A percentile compares a stretch with the other conserved stretches of the same genome.
These are phyloP conservation scores for Ganoderma lucidum DNA, from an alignment of 1,284 basidiomycete species.

Conservation along the genomic window DNA sequence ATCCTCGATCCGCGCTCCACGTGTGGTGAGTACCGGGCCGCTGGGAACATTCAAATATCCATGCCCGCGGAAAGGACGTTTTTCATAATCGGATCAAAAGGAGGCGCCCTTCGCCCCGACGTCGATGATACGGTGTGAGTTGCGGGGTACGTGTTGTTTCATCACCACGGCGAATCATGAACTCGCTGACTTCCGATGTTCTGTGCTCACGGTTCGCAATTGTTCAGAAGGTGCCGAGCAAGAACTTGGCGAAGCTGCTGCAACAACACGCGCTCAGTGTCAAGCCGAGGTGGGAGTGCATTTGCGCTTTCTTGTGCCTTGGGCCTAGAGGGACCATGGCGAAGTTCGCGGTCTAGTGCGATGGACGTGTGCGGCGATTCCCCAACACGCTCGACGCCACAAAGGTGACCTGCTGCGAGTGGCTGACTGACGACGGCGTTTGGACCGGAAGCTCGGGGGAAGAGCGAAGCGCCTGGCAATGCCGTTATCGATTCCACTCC, in stretches of 20 bases:
- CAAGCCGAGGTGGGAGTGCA: not conserved
- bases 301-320: not conserved
- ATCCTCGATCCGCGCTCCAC: not conserved
- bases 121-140: not conserved
- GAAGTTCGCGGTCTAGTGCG: not conserved
- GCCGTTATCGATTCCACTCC: constrained; percentile 2
- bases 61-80: not conserved
- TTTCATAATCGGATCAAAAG: not conserved
- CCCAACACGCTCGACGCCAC: constrained; percentile 8
- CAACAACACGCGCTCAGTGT: not conserved
- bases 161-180: not conserved
- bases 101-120: constrained; percentile 1
- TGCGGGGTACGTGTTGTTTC: not conserved
- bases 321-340: not conserved
- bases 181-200: constrained; percentile 1
- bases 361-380: not conserved
- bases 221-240: not conserved
- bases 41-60: not conserved
- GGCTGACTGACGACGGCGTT: not conserved
- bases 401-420: constrained; percentile 3
- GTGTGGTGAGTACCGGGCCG: not conserved
- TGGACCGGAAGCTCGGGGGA: not conserved
- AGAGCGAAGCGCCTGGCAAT: not conserved
- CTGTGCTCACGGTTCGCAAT: not conserved
- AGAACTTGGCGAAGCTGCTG: not conserved